Evolutionary conservation across 306 rosid species (phyloP).

Genomic region (Heteromeles arbutifolia): DNA sequence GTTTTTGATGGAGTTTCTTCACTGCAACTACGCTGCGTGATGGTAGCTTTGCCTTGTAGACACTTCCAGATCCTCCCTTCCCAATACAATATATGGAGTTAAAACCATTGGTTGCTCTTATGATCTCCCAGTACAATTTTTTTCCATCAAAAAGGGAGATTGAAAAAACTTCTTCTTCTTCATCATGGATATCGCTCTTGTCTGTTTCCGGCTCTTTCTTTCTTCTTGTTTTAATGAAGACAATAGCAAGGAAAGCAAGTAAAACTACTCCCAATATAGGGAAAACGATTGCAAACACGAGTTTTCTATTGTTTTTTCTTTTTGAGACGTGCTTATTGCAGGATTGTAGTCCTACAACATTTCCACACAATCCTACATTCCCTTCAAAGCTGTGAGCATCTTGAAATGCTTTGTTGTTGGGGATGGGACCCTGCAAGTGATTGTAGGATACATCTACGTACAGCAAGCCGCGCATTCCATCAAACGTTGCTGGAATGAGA

Average conservation of each 20-base stretch:
- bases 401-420: constrained; percentile 11
- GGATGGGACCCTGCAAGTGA: constrained; percentile 11
- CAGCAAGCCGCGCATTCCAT: background rate
- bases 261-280: background rate
- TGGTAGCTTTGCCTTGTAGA: too few species aligned
- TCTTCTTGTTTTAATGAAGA: background rate
- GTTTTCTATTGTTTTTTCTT: background rate
- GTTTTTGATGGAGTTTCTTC: too few species aligned
- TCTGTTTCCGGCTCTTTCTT: background rate
- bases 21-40: too few species aligned
- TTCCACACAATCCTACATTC: constrained; percentile 11
- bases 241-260: background rate
- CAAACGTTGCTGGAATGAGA: constrained; percentile 1
- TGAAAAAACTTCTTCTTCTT: background rate
- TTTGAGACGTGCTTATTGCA: background rate
- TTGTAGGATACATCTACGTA: constrained; percentile 4
- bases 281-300: background rate
- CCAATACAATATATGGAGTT: too few species aligned
- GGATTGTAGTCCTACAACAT: constrained; percentile 8
- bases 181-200: background rate
- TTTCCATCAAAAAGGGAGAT: background rate
- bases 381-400: background rate
- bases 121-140: background rate
- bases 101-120: too few species aligned
- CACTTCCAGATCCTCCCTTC: too few species aligned